Base-by-base conservation (phyloP, 768 basidiomycete genomes). In the Cystofilobasidium bisporidii region DNA sequence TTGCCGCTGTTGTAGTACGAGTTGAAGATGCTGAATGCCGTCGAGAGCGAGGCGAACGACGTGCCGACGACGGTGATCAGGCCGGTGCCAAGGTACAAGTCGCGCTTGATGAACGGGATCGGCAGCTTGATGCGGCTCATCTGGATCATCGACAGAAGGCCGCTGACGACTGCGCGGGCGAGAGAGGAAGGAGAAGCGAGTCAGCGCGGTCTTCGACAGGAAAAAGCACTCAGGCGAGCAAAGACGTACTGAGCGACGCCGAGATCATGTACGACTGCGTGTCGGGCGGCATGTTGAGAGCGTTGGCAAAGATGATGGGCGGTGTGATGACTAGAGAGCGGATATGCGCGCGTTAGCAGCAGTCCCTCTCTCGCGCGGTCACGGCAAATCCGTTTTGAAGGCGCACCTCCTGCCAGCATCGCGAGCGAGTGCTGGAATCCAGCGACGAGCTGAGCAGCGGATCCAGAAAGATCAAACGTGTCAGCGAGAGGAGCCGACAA, bases 1-100 rank as follows among this genome's bases (percentile, higher is more conserved):
- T 86, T 89, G 1, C 89, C 89, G 66, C 88, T 83, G 1, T 77
- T 81, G 76, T 92, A 91, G 83, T 89, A 84, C 3, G 85, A 81
- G 70, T 84, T 76, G 73, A 91, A 89, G 62, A 70, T 71, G 4
- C 86, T 81, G 72, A 82, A 81, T 1, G 86, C 88, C 0, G 87
- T 87, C 56, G 85, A 86, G 17, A 91, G 80, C 0, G 88, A 88
- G 6, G 87, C 82, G 72, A 90, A 89, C 72, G 85, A 87, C 1
- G 86, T 88, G 22, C 89, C 89, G 8, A 90, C 87, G 22, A 89
- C 79, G 58, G 70, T 60, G 33, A 70, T 60, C 28, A 60, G 58
- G 24, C 36, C 56, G 20, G 50, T 66, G 20, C 59, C 57, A 33
- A 67, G 55, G 69, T 84, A 84, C 72, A 87, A 88, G 1, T 83